Percentiles rank a stretch among this genome's conserved stretches.
Evolutionary conservation across 2,329 filamentous ascomycete species (phyloP).

Genomic region (Myriangium duriaei): DNA sequence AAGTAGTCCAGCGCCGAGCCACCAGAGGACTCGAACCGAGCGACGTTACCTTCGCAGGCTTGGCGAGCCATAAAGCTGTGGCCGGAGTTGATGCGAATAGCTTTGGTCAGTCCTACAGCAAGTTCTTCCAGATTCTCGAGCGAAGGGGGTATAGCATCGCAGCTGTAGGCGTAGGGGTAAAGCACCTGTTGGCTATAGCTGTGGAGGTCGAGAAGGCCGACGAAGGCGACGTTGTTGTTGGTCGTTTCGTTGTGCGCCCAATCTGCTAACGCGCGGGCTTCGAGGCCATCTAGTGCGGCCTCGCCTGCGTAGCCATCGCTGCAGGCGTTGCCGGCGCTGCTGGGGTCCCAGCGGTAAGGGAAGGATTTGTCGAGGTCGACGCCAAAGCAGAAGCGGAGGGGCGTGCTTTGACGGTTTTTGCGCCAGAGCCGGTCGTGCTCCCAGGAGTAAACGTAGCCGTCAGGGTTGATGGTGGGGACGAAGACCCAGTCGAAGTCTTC

Average conservation of each 20-base stretch:
- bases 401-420: conserved; percentile 80
- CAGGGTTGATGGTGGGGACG: conserved; percentile 79
- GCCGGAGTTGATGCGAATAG: conserved; percentile 62
- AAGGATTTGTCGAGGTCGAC: conserved; percentile 84
- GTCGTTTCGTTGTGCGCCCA: conserved; percentile 74
- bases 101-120: conserved; percentile 74
- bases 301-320: conserved; percentile 83
- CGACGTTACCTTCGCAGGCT: conserved; percentile 71
- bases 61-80: conserved; percentile 50
- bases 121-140: conserved; percentile 87
- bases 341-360: conserved; percentile 68
- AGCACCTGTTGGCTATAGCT: conserved; percentile 92
- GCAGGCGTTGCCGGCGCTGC: conserved; percentile 61
- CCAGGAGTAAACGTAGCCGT: conserved; percentile 93
- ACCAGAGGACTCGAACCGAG: conserved; percentile 59
- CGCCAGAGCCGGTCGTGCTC: conserved; percentile 84
- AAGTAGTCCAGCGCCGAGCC: conserved; percentile 92
- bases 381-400: conserved; percentile 69
- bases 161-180: conserved; percentile 84
- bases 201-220: conserved; percentile 83
- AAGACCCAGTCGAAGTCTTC: conserved; percentile 79
- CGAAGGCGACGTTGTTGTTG: conserved; percentile 58
- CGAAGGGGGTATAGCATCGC: conserved; percentile 63
- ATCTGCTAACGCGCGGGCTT: conserved; percentile 60
- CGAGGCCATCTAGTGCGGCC: conserved; percentile 68